Evolutionary conservation across 306 rosid species (phyloP), one percentile per base, ranked within the genome.

Genomic region (Vigna reflexopilosa): DNA sequence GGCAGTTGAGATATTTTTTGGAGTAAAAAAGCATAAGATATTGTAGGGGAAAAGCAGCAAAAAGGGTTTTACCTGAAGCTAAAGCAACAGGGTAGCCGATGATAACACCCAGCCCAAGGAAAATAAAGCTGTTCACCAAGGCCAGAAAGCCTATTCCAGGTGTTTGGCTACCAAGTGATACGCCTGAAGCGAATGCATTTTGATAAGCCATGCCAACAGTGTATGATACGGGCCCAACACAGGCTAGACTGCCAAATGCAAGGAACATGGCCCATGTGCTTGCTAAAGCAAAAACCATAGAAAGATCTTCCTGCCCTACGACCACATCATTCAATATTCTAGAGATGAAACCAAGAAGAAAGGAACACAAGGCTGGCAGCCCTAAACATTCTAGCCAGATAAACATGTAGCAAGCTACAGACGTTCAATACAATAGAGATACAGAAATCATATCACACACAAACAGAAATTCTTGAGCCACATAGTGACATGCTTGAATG

Each of bases 271-370:
- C 54, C 99, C 99, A 95, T 70, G 90, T 74, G 87, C 98, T 88
- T 20, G 93, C 97, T 74, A 95, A 86, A 56, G 93, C 87, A 65
- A 87, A 84, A 86, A 80, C 97, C 98, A 89, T 94, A 54, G 99
- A 91, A 71, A 85, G 58, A 81, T 95, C 99, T 88, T 86, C 97
- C 99, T 95, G 99, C 97, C 98, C 98, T 95, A 95, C 98, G 89
- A 82, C 89, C 98, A 89, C 82, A 89, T 83, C 95, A 86, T 80
- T 86, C 89, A 89, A 88, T 89, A 88, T 83, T 87, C 81, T 85
- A 87, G 84, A 19, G 80, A 77, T 78, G 87, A 73, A 82, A 73
- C 67, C 52, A 62, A 56, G 32, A 3, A n/a, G 2, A 68, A 56
- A 52, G 12, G 13, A 54, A 20, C 66, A 28, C 11, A 17, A 44